Evolutionary conservation across 1,284 basidiomycete genomes (phyloP).

Genomic region (Papiliotrema fonsecae): DNA sequence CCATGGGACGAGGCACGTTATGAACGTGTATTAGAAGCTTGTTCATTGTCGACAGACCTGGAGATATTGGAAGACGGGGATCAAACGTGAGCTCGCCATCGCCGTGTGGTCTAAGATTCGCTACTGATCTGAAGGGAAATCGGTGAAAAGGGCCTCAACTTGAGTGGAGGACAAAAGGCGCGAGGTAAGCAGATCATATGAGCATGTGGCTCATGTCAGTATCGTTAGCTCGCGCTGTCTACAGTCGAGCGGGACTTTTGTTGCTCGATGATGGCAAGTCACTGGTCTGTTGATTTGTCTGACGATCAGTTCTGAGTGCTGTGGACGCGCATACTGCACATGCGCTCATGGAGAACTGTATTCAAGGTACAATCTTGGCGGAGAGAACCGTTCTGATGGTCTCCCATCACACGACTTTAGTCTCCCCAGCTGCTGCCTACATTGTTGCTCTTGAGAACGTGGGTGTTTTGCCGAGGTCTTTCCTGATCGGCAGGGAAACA

Average conservation of each 20-base stretch:
- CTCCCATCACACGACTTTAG: constrained; percentile 64
- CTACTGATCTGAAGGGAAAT: constrained; percentile 28
- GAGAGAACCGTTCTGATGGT: constrained; percentile 79
- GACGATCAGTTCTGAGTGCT: constrained; percentile 31
- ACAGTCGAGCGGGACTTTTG: constrained; percentile 79
- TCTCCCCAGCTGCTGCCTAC: constrained; percentile 39
- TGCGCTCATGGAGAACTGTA: constrained; percentile 73
- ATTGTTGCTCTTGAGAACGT: constrained; percentile 74
- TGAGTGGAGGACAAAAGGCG: constrained; percentile 93
- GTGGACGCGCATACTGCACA: constrained; percentile 83
- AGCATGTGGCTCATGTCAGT: constrained; percentile 48
- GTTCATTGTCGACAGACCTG: constrained; percentile 74
- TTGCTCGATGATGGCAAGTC: constrained; percentile 76
- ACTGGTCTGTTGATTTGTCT: constrained; percentile 11
- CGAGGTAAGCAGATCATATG: constrained; percentile 54
- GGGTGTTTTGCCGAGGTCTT: not conserved
- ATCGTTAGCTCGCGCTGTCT: constrained; percentile 84
- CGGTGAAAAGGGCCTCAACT: constrained; percentile 61
- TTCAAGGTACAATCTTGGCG: constrained; percentile 75
- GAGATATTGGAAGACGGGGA: constrained; percentile 92
- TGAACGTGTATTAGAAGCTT: constrained; percentile 66
- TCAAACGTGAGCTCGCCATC: constrained; percentile 54
- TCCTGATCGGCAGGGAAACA: constrained; percentile 51
- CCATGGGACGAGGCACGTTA: constrained; percentile 76
- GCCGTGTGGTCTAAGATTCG: not conserved